Percentiles rank a stretch among this genome's conserved stretches.
These are phyloP conservation scores for Kernera saxatilis DNA, from an alignment of 345 rosid genomes.

Conservation along the genomic window DNA sequence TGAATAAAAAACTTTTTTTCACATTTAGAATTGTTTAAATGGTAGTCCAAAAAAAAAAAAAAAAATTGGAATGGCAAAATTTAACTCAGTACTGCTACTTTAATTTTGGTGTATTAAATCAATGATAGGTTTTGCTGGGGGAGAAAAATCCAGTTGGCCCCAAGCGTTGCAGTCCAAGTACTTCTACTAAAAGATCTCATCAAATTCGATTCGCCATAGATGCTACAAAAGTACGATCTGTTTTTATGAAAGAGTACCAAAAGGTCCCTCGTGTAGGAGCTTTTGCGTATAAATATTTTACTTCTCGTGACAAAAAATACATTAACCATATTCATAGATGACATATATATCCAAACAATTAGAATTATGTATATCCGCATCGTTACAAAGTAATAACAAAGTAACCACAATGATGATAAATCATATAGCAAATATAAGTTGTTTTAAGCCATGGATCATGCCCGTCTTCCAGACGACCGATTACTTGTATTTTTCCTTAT, in stretches of 20 bases:
- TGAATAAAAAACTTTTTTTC: not conserved
- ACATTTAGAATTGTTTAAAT: not conserved
- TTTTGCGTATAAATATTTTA: conserved; percentile 19
- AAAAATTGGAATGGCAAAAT: not conserved
- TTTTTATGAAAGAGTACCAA: conserved; percentile 20
- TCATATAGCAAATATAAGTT: not conserved
- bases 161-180: not conserved
- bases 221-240: conserved; percentile 4
- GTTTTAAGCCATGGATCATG: not conserved
- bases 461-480: not conserved
- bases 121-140: conserved; percentile 11
- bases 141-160: not conserved
- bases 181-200: conserved; percentile 4
- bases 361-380: not conserved
- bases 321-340: not conserved
- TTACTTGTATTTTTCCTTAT: not conserved
- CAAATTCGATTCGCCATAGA: conserved; percentile 14
- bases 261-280: conserved; percentile 27
- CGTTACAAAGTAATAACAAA: not conserved
- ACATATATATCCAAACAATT: not conserved
- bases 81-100: not conserved
- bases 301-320: conserved; percentile 29
- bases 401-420: not conserved
- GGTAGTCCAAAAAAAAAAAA: too few relatives aligned
- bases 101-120: not conserved